Evolutionary conservation across 148 eudicot species (phyloP), one percentile per base, ranked within the genome.

Genomic region (Camellia granthamiana): DNA sequence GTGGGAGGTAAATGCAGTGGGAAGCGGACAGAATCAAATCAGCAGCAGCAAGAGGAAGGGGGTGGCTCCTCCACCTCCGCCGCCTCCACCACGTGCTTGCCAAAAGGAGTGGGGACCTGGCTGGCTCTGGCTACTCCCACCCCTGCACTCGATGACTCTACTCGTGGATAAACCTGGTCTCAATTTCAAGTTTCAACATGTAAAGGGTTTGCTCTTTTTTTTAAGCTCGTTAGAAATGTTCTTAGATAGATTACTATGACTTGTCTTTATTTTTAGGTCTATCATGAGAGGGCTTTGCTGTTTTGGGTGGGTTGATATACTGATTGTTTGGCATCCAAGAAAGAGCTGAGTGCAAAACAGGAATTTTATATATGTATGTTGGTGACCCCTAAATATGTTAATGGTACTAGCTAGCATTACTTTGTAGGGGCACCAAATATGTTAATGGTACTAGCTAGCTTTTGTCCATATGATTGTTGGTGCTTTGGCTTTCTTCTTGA

Each of bases 121-220:
- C 63, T 83, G 54, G 82, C 81, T 49, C 67, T 83, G 78, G 80
- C 81, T 5, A 46, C 68, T 74, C 58, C 77, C 49, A 78, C 79
- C 75, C 15, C 78, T 15, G 78, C 61, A 19, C 58, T 38, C 7
- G 55, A 72, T 23, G 58, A 72, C 61, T 54, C 43, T 13, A 54
- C 30, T 18, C 46, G 11, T 52, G 61, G 61, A 52, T 73, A 73
- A 51, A 30, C 38, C 11, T 11, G 9, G 42, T 7, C 14, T 14
- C 2, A 47, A n/a, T 10, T 70, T 47, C 21, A 47, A 47, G 47
- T 41, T 13, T 41, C 6, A 67, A 1, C 71, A 67, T 42, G 71
- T 41, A 8, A 65, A 47, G 44, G 42, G n/a, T 65, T 58, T 38
- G 70, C 15, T 47, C 42, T 67, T 67, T 38, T 41, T 30, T 30